Evolutionary conservation across 164 flowering plant species (phyloP).

Genomic region (Cinnamomum chago): DNA sequence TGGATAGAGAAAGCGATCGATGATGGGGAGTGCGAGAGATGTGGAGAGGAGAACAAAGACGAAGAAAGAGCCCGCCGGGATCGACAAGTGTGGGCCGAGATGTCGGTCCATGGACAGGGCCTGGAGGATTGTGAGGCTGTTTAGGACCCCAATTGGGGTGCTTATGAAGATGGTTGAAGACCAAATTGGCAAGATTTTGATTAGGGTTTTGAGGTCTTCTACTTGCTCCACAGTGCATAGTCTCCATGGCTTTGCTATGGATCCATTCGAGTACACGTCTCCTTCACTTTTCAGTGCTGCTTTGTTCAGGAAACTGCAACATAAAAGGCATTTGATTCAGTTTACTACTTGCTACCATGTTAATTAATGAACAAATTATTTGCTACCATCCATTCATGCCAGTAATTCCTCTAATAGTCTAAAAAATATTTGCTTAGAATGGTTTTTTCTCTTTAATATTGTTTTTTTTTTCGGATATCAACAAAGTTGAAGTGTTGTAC

Average conservation of each 20-base stretch:
- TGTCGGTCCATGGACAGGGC: constrained; percentile 66
- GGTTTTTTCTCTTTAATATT: no score
- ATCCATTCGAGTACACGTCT: constrained; percentile 27
- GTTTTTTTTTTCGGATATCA: no score
- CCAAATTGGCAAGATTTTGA: constrained; percentile 60
- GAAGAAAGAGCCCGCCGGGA: constrained; percentile 54
- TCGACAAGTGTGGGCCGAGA: constrained; percentile 42
- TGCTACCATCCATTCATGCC: no score
- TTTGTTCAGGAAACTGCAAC: constrained; percentile 49
- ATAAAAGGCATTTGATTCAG: not conserved
- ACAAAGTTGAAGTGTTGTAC: no score
- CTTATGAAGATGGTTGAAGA: constrained; percentile 37
- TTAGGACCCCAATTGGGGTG: constrained; percentile 40
- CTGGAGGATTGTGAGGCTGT: constrained; percentile 49
- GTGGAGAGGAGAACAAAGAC: constrained; percentile 39
- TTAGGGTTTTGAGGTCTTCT: constrained; percentile 56
- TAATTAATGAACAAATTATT: no score
- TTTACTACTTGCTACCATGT: no score
- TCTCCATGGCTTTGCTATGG: constrained; percentile 42
- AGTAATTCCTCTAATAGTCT: no score
- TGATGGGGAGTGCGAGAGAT: constrained; percentile 28
- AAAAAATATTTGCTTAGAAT: no score
- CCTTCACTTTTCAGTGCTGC: constrained; percentile 45
- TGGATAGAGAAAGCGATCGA: constrained; percentile 50
- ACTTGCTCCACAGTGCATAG: constrained; percentile 58